phyloP scores from a whole-genome alignment of 2,329 filamentous ascomycete species.

The Dothistroma pini region DNA sequence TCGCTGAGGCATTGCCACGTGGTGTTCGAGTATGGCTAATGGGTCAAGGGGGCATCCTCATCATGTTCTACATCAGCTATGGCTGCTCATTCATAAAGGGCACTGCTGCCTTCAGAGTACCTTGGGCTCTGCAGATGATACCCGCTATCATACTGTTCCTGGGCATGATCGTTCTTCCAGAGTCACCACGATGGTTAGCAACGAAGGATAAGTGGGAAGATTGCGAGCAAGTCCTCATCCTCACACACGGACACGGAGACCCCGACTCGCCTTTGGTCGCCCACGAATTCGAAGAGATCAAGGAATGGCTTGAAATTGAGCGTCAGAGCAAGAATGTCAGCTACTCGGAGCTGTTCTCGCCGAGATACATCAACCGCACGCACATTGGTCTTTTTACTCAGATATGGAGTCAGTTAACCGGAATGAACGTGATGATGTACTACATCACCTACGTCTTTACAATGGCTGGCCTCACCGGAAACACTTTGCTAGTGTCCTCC shows the following conservation, averaged over 20 bases:
- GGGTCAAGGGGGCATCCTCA: constrained; percentile 16
- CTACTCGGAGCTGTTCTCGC: constrained; percentile 67
- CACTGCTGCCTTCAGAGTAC: constrained; percentile 51
- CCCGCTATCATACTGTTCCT: constrained; percentile 45
- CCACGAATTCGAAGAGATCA: constrained; percentile 68
- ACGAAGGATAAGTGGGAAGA: constrained; percentile 47
- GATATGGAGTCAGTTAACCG: constrained; percentile 69
- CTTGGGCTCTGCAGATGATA: constrained; percentile 47
- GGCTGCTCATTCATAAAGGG: constrained; percentile 61
- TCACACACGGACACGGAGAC: constrained; percentile 41
- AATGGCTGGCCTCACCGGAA: constrained; percentile 61
- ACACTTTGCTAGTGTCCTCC: constrained; percentile 60
- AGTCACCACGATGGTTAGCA: constrained; percentile 59
- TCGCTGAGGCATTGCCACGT: too few species aligned
- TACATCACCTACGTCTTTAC: constrained; percentile 58
- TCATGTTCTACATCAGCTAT: constrained; percentile 50
- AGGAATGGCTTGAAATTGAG: constrained; percentile 65
- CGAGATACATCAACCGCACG: constrained; percentile 67
- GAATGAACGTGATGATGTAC: constrained; percentile 66
- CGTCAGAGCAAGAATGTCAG: constrained; percentile 65
- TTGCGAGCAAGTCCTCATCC: constrained; percentile 39
- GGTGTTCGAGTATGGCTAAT: too few species aligned
- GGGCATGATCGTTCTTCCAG: constrained; percentile 57
- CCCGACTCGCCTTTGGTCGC: constrained; percentile 52
- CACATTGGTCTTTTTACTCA: constrained; percentile 67